Base-by-base conservation (phyloP, 805 yeast genomes). In the Candida railenensis region DNA sequence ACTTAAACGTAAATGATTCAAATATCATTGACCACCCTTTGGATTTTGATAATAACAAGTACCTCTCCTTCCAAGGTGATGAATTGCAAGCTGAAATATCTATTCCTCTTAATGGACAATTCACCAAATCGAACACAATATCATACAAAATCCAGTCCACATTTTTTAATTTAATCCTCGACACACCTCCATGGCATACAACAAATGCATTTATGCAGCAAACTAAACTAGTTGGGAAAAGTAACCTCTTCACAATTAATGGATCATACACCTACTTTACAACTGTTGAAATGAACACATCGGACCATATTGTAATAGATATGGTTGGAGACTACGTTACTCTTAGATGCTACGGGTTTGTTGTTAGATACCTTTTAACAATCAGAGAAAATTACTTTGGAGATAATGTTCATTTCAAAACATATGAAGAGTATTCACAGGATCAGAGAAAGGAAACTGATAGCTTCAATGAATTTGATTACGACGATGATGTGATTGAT, bases 151-250 rank as follows among this genome's bases (percentile, higher is more conserved):
- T 85, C 2, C 51, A 52, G 2, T 84, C 96, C 0, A 81, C 87
- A 0, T 66, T 66, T 41, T 80, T 89, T 53, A 77, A 83, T 41
- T 56, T 94, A 40, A 68, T 78, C 0, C 61, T 91, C 2, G 85
- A 83, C 47, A 81, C 94, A 0, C 98, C 99, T 0, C 85, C 92
- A 1, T 94, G 98, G 96, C 95, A 89, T 58, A 91, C 98, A 0
- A 69, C 82, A 21, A 79, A 82, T 45, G 83, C 85, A 41, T 92
- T 92, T 53, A 62, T 87, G 68, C 75, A 76, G 40, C 66, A 63
- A 37, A 66, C 77, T 11, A 79, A 76, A 16, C 77, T 78, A 14
- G 74, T 89, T 50, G 98, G 96, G 0, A 69, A 82, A 49, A 81
- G 90, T 0, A 69, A 76, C 22, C 76, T 83, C 45, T 85, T 90